Conservation (phyloP, 805 yeast genomes). For the Candida dajiaensis region DNA sequence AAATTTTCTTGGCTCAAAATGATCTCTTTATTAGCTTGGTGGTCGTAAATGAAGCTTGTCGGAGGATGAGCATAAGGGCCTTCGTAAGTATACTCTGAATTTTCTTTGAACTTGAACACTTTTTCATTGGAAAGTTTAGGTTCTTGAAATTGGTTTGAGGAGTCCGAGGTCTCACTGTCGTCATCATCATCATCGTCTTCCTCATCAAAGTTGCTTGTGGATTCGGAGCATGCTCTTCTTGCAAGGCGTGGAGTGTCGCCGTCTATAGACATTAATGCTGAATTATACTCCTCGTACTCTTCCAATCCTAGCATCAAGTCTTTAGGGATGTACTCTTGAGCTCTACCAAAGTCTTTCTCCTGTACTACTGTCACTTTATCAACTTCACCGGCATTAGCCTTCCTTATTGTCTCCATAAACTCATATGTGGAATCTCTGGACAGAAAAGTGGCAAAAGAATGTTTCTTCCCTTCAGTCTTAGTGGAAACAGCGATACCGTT, state of each 20-base stretch:
- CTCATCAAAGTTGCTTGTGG: constrained; percentile 19
- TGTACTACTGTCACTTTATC: not conserved
- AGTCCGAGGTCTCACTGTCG: constrained; percentile 14
- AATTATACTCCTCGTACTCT: constrained; percentile 23
- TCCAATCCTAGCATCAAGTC: constrained; percentile 11
- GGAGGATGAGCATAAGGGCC: constrained; percentile 66
- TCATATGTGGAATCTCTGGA: constrained; percentile 75
- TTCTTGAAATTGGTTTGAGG: constrained; percentile 6
- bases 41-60: constrained; percentile 43
- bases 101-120: constrained; percentile 32
- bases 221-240: constrained; percentile 16
- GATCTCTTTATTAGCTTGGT: constrained; percentile 43
- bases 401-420: constrained; percentile 36
- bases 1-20: constrained; percentile 46
- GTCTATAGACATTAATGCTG: constrained; percentile 40
- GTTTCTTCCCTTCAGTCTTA: constrained; percentile 39
- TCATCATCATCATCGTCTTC: constrained; percentile 27
- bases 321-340: constrained; percentile 14
- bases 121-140: constrained; percentile 13
- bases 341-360: not conserved
- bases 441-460: constrained; percentile 82
- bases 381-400: constrained; percentile 7
- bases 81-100: constrained; percentile 36
- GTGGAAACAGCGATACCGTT: constrained; percentile 58
- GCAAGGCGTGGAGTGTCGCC: constrained; percentile 25